Conservation (phyloP, 352 stramenopile species). For the Globisporangium viniferum region DNA sequence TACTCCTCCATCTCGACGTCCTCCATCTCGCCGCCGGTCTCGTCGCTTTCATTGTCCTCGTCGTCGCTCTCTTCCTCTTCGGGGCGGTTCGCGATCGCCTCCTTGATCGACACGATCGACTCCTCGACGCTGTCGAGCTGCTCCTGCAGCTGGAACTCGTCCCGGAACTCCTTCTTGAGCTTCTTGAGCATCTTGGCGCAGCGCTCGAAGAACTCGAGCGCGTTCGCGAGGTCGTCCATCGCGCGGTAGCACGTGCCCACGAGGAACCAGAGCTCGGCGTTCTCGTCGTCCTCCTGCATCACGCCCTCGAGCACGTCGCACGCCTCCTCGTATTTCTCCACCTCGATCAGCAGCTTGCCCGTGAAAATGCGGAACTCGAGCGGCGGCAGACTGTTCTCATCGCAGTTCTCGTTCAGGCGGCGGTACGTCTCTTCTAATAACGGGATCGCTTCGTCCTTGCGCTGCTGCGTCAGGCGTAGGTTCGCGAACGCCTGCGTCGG, state of each 20-base stretch:
- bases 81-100: constrained; percentile 53
- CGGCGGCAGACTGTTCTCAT: constrained; percentile 70
- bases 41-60: constrained; percentile 29
- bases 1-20: constrained; percentile 84
- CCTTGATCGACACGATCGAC: constrained; percentile 50
- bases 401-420: constrained; percentile 77
- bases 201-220: constrained; percentile 86
- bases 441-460: constrained; percentile 84
- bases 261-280: constrained; percentile 89
- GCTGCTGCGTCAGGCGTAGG: constrained; percentile 92
- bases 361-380: constrained; percentile 83
- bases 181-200: constrained; percentile 77
- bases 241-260: constrained; percentile 85
- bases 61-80: constrained; percentile 47
- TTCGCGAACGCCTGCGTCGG: constrained; percentile 94
- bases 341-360: constrained; percentile 85
- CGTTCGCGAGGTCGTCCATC: constrained; percentile 75
- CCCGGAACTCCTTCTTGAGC: constrained; percentile 67
- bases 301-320: constrained; percentile 81
- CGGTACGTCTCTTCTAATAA: constrained; percentile 91
- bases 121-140: constrained; percentile 79
- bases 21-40: constrained; percentile 39
- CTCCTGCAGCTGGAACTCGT: constrained; percentile 71
- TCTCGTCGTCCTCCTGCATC: constrained; percentile 89
- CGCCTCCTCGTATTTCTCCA: constrained; percentile 80